Evolutionary conservation across 139 green algal genomes (phyloP), one percentile per base, ranked within the genome.

Genomic region (Chlorella sp.): DNA sequence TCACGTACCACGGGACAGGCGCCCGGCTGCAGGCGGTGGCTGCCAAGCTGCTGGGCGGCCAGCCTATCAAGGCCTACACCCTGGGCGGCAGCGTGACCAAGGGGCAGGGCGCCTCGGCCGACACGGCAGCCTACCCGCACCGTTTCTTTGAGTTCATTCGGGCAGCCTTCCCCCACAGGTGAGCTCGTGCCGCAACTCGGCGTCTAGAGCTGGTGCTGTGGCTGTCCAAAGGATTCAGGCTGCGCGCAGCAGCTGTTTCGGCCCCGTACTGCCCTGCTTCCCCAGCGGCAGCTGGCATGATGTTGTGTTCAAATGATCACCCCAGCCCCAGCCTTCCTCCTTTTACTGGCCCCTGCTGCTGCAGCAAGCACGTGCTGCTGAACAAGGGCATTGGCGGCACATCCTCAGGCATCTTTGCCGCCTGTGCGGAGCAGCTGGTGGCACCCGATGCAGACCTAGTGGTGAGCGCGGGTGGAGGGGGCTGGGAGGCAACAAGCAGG

Each of bases 311-410:
- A 28, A 38, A 28, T 34, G 26, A 21, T 21, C 4, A n/a, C 26
- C 63, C n/a, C n/a, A n/a, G 26, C 28, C 0, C 6, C n/a, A 34
- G 38, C 28, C 3, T 20, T 28, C 2, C 25, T 36, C 26, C 0
- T 28, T 38, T 12, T 5, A 1, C 67, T 74, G 13, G n/a, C 16
- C 16, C 34, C 38, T 15, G 7, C 38, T 75, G 21, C 73, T 26
- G n/a, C 73, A 80, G 73, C 1, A 41, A 80, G 23, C 73, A 80
- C 13, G 44, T 65, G 73, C 30, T 80, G n/a, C n/a, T 41, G n/a
- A 80, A 80, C 47, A 80, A 80, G 73, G 73, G 73, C 47, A 80
- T 80, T 30, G 73, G 73, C 15, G 73, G 73, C 44, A 80, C 73
- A 0, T 44, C 28, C 73, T 44, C n/a, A 15, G 73, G 73, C n/a